These are phyloP conservation scores for Colletotrichum melonis DNA, from an alignment of 2,329 filamentous ascomycete genomes.

Conservation along the genomic window DNA sequence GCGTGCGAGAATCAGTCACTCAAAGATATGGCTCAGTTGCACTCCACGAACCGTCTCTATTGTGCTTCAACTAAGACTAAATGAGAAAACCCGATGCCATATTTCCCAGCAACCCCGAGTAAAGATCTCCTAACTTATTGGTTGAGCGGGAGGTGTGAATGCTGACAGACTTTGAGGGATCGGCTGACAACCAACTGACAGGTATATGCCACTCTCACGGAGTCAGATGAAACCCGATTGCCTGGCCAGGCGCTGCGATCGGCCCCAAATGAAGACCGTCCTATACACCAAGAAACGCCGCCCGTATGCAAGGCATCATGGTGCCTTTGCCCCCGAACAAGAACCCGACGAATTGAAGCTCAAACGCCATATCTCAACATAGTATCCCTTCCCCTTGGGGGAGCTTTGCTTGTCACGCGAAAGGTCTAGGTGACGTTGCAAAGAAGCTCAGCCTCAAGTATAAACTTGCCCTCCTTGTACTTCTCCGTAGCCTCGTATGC, in stretches of 20 bases:
- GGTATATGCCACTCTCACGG: not conserved
- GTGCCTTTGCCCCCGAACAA: not conserved
- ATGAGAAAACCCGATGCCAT: not conserved
- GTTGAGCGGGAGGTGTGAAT: not conserved
- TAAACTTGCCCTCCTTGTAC: slow-evolving; percentile 99
- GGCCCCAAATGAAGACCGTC: not conserved
- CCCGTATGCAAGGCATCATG: not conserved
- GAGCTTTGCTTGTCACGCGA: not conserved
- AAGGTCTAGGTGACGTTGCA: slow-evolving; percentile 74
- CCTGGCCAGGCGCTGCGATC: not conserved
- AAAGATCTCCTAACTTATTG: not conserved
- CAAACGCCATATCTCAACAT: not conserved
- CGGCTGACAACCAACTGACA: not conserved
- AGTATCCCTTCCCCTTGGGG: not conserved
- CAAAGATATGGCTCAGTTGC: not conserved
- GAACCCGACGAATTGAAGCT: not conserved
- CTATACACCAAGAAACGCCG: not conserved
- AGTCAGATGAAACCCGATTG: not conserved
- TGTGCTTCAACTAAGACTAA: not conserved
- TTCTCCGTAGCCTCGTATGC: slow-evolving; percentile 93
- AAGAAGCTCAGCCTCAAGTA: slow-evolving; percentile 90
- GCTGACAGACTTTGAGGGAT: not conserved
- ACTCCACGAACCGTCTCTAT: not conserved
- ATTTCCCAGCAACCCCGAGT: not conserved
- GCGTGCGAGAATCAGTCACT: not conserved